These are phyloP conservation scores for Penicillium paneum DNA, from an alignment of 2,329 filamentous ascomycete species.

Conservation along the genomic window DNA sequence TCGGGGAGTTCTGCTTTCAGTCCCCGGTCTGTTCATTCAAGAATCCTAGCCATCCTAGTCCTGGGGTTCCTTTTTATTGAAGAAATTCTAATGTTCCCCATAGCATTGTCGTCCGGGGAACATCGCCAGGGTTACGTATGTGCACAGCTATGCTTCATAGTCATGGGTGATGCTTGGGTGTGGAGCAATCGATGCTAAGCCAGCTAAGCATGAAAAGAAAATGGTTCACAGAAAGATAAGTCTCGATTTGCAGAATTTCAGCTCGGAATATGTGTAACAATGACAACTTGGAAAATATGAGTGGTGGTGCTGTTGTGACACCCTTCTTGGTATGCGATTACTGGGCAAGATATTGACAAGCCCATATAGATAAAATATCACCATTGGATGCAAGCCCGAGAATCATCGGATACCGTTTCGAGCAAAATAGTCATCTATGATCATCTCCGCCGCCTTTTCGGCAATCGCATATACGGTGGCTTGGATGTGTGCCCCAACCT, in stretches of 20 bases:
- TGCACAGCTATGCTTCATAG: neutral
- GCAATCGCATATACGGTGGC: slow-evolving; percentile 35
- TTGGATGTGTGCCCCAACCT: slow-evolving; percentile 29
- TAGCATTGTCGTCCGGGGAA: neutral
- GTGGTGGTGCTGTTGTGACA: neutral
- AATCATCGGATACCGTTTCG: neutral
- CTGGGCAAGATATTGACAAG: neutral
- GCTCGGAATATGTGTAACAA: neutral
- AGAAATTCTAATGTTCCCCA: too few species aligned
- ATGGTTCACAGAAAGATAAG: too few species aligned
- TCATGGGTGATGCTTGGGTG: neutral
- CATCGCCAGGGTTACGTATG: neutral
- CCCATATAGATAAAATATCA: neutral
- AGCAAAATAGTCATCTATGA: slow-evolving; percentile 14
- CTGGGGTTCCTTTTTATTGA: neutral
- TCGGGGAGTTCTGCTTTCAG: neutral
- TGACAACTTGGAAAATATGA: neutral
- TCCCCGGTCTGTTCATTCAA: neutral
- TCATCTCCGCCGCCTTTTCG: slow-evolving; percentile 24
- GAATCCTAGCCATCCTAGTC: neutral
- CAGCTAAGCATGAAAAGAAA: too few species aligned
- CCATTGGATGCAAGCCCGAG: neutral
- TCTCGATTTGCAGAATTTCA: neutral
- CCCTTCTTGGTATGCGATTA: neutral
- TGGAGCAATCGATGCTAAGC: neutral